A percentile compares a stretch with the other conserved stretches of the same genome.
Evolutionary conservation across 1,284 basidiomycete species (phyloP).

Genomic region (Kwoniella shivajii): DNA sequence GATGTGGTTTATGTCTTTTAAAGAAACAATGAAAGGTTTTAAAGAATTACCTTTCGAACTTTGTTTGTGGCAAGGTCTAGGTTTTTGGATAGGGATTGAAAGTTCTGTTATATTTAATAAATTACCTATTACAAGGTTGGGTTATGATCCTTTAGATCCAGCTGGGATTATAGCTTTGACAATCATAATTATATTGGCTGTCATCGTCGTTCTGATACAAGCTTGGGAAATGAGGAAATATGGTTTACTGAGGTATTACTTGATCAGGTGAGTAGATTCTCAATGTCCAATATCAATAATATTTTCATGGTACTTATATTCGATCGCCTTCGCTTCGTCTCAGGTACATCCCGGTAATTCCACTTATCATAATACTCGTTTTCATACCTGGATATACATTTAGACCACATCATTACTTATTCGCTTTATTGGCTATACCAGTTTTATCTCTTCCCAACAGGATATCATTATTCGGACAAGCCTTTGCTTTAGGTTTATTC

Average conservation of each 20-base stretch:
- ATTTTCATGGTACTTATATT: no score
- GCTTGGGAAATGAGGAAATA: conserved; percentile 34
- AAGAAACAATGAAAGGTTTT: conserved; percentile 37
- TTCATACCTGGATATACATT: conserved; percentile 40
- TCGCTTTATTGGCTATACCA: conserved; percentile 39
- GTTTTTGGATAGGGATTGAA: conserved; percentile 51
- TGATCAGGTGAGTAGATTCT: conserved; percentile 29
- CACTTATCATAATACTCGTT: conserved; percentile 39
- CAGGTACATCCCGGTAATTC: conserved; percentile 45
- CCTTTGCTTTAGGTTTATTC: conserved; percentile 46
- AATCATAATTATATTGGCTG: conserved; percentile 29
- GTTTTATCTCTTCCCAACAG: conserved; percentile 46
- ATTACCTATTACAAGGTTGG: conserved; percentile 43
- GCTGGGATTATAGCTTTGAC: conserved; percentile 36
- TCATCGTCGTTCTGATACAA: conserved; percentile 41
- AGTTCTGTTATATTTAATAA: conserved; percentile 42
- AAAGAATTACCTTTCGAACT: conserved; percentile 35
- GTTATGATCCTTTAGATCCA: conserved; percentile 37
- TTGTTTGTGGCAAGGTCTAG: conserved; percentile 47
- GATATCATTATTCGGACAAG: conserved; percentile 39
- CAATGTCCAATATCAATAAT: neutral
- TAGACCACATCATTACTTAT: conserved; percentile 47
- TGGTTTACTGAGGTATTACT: conserved; percentile 43
- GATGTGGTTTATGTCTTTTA: conserved; percentile 41
- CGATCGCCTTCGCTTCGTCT: neutral